A percentile compares a stretch with the other conserved stretches of the same genome.
phyloP scores from a whole-genome alignment of 805 yeast species.

The Myxozyma mucilagina region DNA sequence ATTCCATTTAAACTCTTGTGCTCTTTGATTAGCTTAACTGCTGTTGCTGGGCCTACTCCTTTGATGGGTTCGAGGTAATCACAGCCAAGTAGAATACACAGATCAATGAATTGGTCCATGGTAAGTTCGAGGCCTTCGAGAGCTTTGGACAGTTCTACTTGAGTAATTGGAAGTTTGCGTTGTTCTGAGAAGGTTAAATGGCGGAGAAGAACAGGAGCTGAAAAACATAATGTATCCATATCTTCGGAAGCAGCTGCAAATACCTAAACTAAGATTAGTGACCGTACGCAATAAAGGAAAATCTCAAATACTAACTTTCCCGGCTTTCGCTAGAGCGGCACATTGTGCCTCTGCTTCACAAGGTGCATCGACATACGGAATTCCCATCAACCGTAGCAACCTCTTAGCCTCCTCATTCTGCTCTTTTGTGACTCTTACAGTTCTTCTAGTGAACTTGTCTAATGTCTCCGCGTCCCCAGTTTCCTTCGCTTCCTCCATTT shows the following conservation, averaged over 20 bases:
- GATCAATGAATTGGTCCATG: slow-evolving; percentile 68
- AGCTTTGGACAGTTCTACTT: slow-evolving; percentile 66
- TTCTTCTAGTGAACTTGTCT: slow-evolving; percentile 75
- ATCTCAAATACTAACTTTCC: slow-evolving; percentile 52
- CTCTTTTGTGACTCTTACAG: slow-evolving; percentile 82
- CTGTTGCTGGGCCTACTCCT: slow-evolving; percentile 97
- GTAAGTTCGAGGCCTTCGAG: slow-evolving; percentile 66
- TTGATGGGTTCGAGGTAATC: slow-evolving; percentile 94
- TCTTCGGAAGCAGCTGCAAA: slow-evolving; percentile 98
- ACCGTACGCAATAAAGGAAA: not conserved
- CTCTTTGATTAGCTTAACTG: slow-evolving; percentile 81
- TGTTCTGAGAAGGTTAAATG: slow-evolving; percentile 94
- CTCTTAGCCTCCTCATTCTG: slow-evolving; percentile 94
- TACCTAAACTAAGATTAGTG: slow-evolving; percentile 37
- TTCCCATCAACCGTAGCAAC: slow-evolving; percentile 84
- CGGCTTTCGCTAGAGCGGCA: slow-evolving; percentile 84
- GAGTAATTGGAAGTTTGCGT: slow-evolving; percentile 87
- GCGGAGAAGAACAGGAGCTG: slow-evolving; percentile 77
- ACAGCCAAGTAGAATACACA: slow-evolving; percentile 92
- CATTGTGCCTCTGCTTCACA: slow-evolving; percentile 99
- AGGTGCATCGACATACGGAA: slow-evolving; percentile 91
- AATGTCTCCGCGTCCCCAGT: slow-evolving; percentile 77
- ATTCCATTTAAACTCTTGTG: slow-evolving; percentile 79
- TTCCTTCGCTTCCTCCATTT: slow-evolving; percentile 72
- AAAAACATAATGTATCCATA: slow-evolving; percentile 96